Evolutionary conservation across 768 basidiomycete genomes (phyloP), one percentile per base, ranked within the genome.

Genomic region (Thelephora aurantiotincta): DNA sequence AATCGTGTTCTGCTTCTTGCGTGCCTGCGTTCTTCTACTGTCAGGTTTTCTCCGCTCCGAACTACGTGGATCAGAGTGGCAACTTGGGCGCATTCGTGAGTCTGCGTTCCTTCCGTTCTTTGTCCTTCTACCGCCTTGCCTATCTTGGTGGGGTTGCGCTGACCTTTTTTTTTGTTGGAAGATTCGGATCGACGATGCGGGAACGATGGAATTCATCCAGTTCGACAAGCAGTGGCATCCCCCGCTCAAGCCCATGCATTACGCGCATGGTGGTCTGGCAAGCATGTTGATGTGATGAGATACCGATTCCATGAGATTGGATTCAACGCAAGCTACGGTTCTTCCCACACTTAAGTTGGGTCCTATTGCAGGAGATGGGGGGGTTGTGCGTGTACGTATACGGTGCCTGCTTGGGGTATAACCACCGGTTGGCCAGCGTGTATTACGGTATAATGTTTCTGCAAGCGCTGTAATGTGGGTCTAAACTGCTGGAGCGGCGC

Each of bases 211-310:
- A 47, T 92, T 90, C 62, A 69, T 72, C 48, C 83, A 85, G 56
- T 97, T 92, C 61, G 84, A 85, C 12, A 89, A 91, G 11, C 77
- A 75, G 43, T 79, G 82, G 33, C 92, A 96, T 67, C 92, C 92
- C 19, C 80, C 87, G 23, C 69, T 93, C 70, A 86, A 80, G 59
- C 92, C 92, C 9, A 96, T 96, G 92, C 91, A 91, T 2, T 94
- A 90, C 54, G 72, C 80, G 1, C 73, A 71, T 51, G 74, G 77
- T 18, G 80, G 82, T 7, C 61, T 89, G 47, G 71, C 74, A 13
- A 78, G 64, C 54, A 62, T 89, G 65, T 73, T 88, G 69, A 78
- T 83, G 82, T 82, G 26, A 30, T 30, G 26, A 4, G 26, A 9
- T 30, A 4, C 26, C 26, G 26, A 9, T 4, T 30, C 9, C 26